These are phyloP conservation scores for Acidomyces sp. DNA, from an alignment of 495 filamentous ascomycete species.

Conservation along the genomic window DNA sequence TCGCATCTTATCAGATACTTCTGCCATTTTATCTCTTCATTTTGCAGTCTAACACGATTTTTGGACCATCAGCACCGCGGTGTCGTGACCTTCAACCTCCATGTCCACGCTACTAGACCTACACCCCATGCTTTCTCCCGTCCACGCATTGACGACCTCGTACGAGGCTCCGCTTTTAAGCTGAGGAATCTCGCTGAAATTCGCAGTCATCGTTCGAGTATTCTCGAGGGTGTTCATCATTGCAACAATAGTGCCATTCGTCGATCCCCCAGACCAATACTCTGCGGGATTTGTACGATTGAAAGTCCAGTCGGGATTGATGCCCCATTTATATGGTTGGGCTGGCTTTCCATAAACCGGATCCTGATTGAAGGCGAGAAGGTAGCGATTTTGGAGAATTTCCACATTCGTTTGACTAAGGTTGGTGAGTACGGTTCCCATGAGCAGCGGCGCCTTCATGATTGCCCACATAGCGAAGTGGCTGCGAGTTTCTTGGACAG, in stretches of 20 bases:
- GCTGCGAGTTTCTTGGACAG: conserved; percentile 30
- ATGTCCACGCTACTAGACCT: conserved; percentile 28
- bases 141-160: conserved; percentile 42
- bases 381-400: conserved; percentile 44
- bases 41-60: no score
- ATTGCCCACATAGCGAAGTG: conserved; percentile 44
- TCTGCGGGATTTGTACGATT: conserved; percentile 45
- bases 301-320: conserved; percentile 50
- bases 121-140: conserved; percentile 37
- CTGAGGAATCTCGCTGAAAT: conserved; percentile 43
- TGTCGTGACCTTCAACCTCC: conserved; percentile 37
- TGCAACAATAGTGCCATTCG: conserved; percentile 39
- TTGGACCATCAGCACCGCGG: conserved; percentile 35
- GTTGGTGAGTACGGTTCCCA: conserved; percentile 39
- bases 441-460: conserved; percentile 46
- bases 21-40: no score
- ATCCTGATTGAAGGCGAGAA: conserved; percentile 54
- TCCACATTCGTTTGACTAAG: conserved; percentile 34
- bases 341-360: conserved; percentile 38
- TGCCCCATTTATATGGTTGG: conserved; percentile 53
- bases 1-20: no score
- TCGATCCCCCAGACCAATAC: conserved; percentile 44
- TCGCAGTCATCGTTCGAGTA: conserved; percentile 31
- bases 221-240: conserved; percentile 38
- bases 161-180: conserved; percentile 33